Evolutionary conservation across 768 basidiomycete species (phyloP), one percentile per base, ranked within the genome.

Genomic region (Clitopilus hobsonii): DNA sequence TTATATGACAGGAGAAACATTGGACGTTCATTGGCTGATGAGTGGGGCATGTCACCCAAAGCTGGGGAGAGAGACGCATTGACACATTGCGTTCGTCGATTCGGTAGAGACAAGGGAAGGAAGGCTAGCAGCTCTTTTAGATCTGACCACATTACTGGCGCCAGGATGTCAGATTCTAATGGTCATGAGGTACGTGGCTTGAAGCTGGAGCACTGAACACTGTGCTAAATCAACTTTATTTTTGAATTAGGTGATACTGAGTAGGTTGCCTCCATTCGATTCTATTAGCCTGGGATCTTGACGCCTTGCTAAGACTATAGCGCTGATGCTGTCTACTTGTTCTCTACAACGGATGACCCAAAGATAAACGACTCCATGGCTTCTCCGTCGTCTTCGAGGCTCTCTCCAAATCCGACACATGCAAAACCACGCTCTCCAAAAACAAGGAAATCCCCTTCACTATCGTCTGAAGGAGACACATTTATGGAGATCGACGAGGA

Each of bases 1-100:
- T 77, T 96, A 1, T 94, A 89, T 63, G 93, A 96, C 67, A 80
- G 93, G 53, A 78, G 93, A 49, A 86, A 91, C 61, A 69, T 80
- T 14, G 83, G 84, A 6, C 80, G 85, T 10, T 71, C 75, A 27
- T 69, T 91, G 38, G 68, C 73, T 54, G 81, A 80, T 49, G 84
- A 90, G 61, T 91, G 90, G 89, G 91, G 91, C 13, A 69, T 77
- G 55, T 71, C 80, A 13, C 78, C 78, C 5, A 65, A 60, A 29
- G 59, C 63, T 18, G 62, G 74, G 22, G 62, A 72, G 2, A 73
- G 74, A 22, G 80, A 79, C 45, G 58, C 56, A 38, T 64, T 85
- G 48, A 89, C 89, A 1, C 87, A 86, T 10, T 94, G 93, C 65
- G 89, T 94, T 18, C 80, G 92, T 54, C 82, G 85, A 26, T 91